These are phyloP conservation scores for Rhododendron williamsianum DNA, from an alignment of 148 eudicot genomes.

Conservation along the genomic window DNA sequence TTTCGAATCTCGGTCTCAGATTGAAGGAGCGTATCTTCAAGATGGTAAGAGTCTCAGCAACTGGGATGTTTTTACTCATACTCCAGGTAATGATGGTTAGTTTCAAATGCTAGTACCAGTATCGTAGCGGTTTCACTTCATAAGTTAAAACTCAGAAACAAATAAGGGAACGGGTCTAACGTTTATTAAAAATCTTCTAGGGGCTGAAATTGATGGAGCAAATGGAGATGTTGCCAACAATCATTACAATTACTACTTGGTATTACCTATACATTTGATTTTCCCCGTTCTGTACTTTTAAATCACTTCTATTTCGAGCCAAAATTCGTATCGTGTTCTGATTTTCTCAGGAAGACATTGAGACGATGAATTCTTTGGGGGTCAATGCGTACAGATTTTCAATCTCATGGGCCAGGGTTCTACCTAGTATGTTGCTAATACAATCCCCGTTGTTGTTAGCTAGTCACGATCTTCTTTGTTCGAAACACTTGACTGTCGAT, in stretches of 20 bases:
- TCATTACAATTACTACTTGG: constrained; percentile 76
- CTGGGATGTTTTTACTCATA: constrained; percentile 60
- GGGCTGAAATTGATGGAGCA: constrained; percentile 29
- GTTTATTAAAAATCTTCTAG: constrained; percentile 20
- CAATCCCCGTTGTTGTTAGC: background rate
- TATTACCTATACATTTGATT: constrained; percentile 6
- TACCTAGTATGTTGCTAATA: constrained; percentile 44
- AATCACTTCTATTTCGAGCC: background rate
- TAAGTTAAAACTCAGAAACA: background rate
- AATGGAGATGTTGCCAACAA: constrained; percentile 72
- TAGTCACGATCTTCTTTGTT: background rate
- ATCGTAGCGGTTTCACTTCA: background rate
- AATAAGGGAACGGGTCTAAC: too few species aligned
- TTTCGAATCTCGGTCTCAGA: constrained; percentile 20
- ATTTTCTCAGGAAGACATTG: constrained; percentile 63
- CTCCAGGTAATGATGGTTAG: constrained; percentile 15
- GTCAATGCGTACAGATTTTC: constrained; percentile 77
- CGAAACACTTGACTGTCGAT: background rate
- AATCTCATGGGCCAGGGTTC: constrained; percentile 75
- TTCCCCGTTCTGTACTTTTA: background rate
- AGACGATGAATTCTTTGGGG: constrained; percentile 57
- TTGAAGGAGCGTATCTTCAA: constrained; percentile 57
- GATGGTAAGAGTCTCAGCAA: constrained; percentile 68
- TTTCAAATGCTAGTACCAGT: background rate
- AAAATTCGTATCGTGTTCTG: background rate